phyloP scores from a whole-genome alignment of 2,329 filamentous ascomycete species.

The Paramyrothecium sp. region DNA sequence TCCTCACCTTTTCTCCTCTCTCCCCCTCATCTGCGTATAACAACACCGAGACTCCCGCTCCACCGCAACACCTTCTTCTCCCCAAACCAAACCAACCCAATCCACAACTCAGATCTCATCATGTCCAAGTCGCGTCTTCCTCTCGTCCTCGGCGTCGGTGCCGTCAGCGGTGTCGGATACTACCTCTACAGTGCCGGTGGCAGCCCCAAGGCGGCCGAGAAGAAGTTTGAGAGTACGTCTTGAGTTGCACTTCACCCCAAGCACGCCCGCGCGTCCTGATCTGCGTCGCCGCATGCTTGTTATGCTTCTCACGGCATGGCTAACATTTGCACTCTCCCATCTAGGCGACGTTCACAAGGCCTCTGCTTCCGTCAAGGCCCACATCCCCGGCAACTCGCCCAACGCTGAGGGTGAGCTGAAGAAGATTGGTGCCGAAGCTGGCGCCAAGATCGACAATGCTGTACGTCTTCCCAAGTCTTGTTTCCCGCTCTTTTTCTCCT shows the following conservation, averaged over 20 bases:
- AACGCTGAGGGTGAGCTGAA: constrained; percentile 65
- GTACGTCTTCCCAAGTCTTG: constrained; percentile 46
- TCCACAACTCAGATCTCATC: constrained; percentile 14
- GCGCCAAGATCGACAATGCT: constrained; percentile 65
- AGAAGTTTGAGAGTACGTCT: constrained; percentile 75
- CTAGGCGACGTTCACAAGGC: constrained; percentile 75
- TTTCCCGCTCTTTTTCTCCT: not conserved
- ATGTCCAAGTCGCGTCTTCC: constrained; percentile 49
- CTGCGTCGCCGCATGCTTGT: not conserved
- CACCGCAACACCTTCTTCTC: not conserved
- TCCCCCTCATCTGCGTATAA: not conserved
- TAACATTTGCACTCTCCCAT: not conserved
- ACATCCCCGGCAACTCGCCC: constrained; percentile 61
- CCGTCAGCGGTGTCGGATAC: constrained; percentile 73
- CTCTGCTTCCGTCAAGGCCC: constrained; percentile 63
- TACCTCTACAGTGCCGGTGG: constrained; percentile 90
- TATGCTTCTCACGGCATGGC: constrained; percentile 11
- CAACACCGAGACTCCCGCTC: no score
- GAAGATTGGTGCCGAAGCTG: constrained; percentile 43
- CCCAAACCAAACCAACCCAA: not conserved
- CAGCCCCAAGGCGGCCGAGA: constrained; percentile 76
- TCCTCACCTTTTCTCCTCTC: not conserved
- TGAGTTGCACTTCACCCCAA: not conserved
- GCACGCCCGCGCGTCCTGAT: not conserved
- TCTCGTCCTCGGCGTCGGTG: constrained; percentile 57